phyloP scores from a whole-genome alignment of 257 asterid genomes.

The Knoxia roxburghii region DNA sequence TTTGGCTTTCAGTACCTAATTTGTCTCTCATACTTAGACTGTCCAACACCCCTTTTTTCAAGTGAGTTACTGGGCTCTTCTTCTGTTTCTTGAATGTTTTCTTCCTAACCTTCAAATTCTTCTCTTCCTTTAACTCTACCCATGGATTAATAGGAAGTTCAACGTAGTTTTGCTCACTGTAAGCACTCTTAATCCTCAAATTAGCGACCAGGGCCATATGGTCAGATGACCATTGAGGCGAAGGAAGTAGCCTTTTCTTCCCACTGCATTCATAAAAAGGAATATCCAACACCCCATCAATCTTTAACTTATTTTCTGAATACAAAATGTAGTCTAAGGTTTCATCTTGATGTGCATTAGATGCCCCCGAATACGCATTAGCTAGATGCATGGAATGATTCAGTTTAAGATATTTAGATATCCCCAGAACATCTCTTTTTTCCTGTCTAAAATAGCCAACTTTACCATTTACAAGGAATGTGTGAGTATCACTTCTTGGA shows the following conservation, averaged over 20 bases:
- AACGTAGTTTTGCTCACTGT: neutral
- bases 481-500: constrained; percentile 5
- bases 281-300: constrained; percentile 5
- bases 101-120: too few relatives aligned
- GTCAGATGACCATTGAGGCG: constrained; percentile 15
- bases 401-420: neutral
- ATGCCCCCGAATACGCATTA: neutral
- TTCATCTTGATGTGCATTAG: neutral
- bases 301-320: constrained; percentile 7
- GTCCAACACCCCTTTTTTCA: neutral
- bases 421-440: neutral
- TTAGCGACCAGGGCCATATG: constrained; percentile 8
- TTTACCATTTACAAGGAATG: neutral
- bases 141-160: constrained; percentile 11
- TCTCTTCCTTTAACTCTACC: constrained; percentile 8
- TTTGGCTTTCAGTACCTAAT: neutral
- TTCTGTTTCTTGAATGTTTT: too few relatives aligned
- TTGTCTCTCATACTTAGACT: neutral
- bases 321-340: constrained; percentile 10
- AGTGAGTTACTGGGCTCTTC: neutral
- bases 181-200: constrained; percentile 5
- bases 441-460: constrained; percentile 4
- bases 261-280: constrained; percentile 6
- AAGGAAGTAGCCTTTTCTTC: constrained; percentile 1
- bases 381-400: neutral